A percentile compares a stretch with the other conserved stretches of the same genome.
Conservation (phyloP, 2,329 filamentous ascomycete species). For the Apiospora sp. region DNA sequence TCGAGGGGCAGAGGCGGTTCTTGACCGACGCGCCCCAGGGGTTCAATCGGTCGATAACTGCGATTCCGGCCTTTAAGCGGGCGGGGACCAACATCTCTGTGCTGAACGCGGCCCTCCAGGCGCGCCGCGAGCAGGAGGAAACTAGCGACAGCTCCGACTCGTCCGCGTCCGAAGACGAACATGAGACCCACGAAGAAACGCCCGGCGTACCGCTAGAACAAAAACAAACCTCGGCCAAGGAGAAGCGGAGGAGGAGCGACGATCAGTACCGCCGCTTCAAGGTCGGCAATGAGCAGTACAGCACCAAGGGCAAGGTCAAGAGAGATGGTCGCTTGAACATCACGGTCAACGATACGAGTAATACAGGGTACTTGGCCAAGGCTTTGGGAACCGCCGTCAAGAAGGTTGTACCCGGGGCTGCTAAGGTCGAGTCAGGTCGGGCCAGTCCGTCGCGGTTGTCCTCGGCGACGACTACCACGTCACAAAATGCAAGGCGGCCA, state of each 20-base stretch:
- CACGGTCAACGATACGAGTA: slow-evolving; percentile 73
- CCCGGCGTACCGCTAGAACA: slow-evolving; percentile 10
- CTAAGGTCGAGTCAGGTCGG: slow-evolving; percentile 34
- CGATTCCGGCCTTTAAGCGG: slow-evolving; percentile 32
- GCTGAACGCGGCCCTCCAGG: slow-evolving; percentile 30
- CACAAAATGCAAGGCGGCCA: slow-evolving; percentile 48
- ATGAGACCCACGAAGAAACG: slow-evolving; percentile 27
- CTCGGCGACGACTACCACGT: slow-evolving; percentile 43
- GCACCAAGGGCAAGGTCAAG: slow-evolving; percentile 70
- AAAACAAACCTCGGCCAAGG: slow-evolving; percentile 22
- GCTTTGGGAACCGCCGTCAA: slow-evolving; percentile 71
- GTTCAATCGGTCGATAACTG: slow-evolving; percentile 26
- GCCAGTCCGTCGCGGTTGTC: slow-evolving; percentile 36
- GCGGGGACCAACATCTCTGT: slow-evolving; percentile 35
- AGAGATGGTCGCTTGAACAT: slow-evolving; percentile 76
- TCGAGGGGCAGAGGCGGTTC: slow-evolving; percentile 30
- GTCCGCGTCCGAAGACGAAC: slow-evolving; percentile 35
- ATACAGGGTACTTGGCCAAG: slow-evolving; percentile 77
- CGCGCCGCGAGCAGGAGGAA: slow-evolving; percentile 22
- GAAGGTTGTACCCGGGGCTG: slow-evolving; percentile 55
- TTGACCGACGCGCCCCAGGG: slow-evolving; percentile 34
- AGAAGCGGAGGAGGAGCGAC: slow-evolving; percentile 30
- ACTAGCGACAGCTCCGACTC: slow-evolving; percentile 32
- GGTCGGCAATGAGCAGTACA: slow-evolving; percentile 70
- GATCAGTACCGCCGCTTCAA: slow-evolving; percentile 61